Percentiles rank a stretch among this genome's conserved stretches.
Conservation (phyloP, 2,329 filamentous ascomycete genomes). For the Claviceps quebecensis region DNA sequence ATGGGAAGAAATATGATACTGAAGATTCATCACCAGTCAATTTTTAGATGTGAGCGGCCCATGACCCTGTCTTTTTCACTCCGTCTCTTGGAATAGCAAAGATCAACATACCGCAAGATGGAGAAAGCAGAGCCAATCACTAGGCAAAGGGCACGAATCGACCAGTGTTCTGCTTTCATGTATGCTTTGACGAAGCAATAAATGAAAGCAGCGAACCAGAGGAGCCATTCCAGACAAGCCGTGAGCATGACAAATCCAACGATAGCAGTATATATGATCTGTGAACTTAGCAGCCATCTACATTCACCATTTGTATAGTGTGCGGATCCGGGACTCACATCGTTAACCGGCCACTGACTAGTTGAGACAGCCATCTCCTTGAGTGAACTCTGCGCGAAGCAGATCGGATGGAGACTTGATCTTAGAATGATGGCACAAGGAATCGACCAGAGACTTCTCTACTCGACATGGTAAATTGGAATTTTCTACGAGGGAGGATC, state of each 20-base stretch:
- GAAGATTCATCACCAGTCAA: constrained; percentile 5
- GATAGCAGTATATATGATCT: constrained; percentile 79
- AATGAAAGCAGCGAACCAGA: constrained; percentile 86
- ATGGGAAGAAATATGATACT: constrained; percentile 81
- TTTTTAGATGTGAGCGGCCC: not conserved
- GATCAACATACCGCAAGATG: constrained; percentile 48
- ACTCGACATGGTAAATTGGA: not conserved
- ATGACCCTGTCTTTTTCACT: not conserved
- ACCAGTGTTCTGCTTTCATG: constrained; percentile 78
- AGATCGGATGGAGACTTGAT: not conserved
- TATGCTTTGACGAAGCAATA: constrained; percentile 87
- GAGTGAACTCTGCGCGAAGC: not conserved
- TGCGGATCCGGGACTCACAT: constrained; percentile 17
- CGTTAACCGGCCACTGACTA: constrained; percentile 36
- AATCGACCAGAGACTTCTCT: not conserved
- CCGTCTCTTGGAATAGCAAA: not conserved
- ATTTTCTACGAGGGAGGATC: not conserved
- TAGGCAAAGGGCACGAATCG: constrained; percentile 63
- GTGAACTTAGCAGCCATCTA: not conserved
- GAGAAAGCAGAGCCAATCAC: constrained; percentile 62
- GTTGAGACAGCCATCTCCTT: constrained; percentile 22
- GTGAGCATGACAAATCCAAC: constrained; percentile 71
- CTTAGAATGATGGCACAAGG: not conserved
- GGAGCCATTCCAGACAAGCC: constrained; percentile 81
- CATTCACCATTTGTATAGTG: not conserved